Percentiles rank a stretch among this genome's conserved stretches.
phyloP scores from a whole-genome alignment of 2,329 filamentous ascomycete genomes.

The Aspergillus fumigatiaffinis region DNA sequence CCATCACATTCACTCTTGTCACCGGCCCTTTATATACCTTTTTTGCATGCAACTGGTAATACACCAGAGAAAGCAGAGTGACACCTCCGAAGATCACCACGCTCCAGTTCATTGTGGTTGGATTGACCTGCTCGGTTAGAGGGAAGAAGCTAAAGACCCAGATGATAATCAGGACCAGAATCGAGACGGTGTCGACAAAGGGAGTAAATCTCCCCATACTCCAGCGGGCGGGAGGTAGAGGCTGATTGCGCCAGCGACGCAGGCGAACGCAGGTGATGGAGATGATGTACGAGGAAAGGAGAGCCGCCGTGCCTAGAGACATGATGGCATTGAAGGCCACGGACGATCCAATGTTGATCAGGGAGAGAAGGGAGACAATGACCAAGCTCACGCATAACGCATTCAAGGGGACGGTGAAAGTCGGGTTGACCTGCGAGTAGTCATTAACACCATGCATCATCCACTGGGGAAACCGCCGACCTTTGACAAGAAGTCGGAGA shows the following conservation, averaged over 20 bases:
- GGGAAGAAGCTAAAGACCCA: slow-evolving; percentile 29
- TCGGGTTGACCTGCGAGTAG: not conserved
- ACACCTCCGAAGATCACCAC: slow-evolving; percentile 24
- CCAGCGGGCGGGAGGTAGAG: slow-evolving; percentile 25
- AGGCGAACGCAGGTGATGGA: not conserved
- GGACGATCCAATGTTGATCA: not conserved
- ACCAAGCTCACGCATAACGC: not conserved
- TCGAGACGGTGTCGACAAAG: slow-evolving; percentile 33
- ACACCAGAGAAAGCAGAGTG: slow-evolving; percentile 20
- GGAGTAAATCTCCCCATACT: slow-evolving; percentile 39
- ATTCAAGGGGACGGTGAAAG: not conserved
- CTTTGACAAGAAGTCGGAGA: slow-evolving; percentile 12
- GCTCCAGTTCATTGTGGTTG: slow-evolving; percentile 27
- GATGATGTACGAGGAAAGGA: not conserved
- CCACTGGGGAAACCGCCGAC: not conserved
- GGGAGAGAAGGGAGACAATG: not conserved
- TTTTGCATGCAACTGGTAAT: slow-evolving; percentile 23
- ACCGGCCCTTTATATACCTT: slow-evolving; percentile 29
- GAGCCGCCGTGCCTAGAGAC: not conserved
- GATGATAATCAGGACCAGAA: slow-evolving; percentile 20
- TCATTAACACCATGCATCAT: not conserved
- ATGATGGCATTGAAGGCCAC: not conserved
- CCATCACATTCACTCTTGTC: slow-evolving; percentile 17
- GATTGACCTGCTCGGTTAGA: slow-evolving; percentile 11
- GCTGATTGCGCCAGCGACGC: slow-evolving; percentile 5